Conservation (phyloP, 306 rosid genomes). For the Citrullus amarus region DNA sequence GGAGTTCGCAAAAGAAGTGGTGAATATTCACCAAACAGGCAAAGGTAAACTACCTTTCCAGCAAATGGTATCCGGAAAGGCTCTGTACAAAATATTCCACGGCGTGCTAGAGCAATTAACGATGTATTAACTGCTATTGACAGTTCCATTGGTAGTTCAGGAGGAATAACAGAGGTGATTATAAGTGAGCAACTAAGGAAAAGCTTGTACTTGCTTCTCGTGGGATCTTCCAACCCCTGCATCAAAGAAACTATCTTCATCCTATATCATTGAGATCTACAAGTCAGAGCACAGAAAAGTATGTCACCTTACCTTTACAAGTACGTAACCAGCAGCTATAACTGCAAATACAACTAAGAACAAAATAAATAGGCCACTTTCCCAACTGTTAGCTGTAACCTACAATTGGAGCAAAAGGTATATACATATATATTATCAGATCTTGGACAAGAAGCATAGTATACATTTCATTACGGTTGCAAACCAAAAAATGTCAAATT, state of each 20-base stretch:
- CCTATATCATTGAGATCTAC: constrained; percentile 4
- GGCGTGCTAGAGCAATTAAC: constrained; percentile 87
- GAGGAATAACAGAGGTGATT: constrained; percentile 97
- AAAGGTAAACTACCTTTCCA: constrained; percentile 62
- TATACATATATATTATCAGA: neutral
- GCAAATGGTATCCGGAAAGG: constrained; percentile 99
- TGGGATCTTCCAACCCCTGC: constrained; percentile 95
- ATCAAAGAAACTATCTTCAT: constrained; percentile 8
- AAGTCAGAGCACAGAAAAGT: constrained; percentile 8
- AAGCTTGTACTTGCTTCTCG: constrained; percentile 99
- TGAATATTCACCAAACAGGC: constrained; percentile 1
- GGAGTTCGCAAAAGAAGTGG: neutral
- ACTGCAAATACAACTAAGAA: constrained; percentile 91
- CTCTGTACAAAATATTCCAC: constrained; percentile 94
- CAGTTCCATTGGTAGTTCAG: constrained; percentile 98
- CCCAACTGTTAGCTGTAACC: constrained; percentile 99
- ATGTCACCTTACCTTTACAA: constrained; percentile 51
- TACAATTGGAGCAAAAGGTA: constrained; percentile 8
- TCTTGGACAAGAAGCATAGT: neutral
- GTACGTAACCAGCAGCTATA: constrained; percentile 97
- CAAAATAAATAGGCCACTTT: constrained; percentile 90
- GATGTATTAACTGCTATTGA: constrained; percentile 99
- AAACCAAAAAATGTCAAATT: constrained; percentile 8
- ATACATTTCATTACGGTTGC: neutral
- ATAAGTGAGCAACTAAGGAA: constrained; percentile 93